phyloP scores from a whole-genome alignment of 495 filamentous ascomycete genomes.

The Podospora comata region DNA sequence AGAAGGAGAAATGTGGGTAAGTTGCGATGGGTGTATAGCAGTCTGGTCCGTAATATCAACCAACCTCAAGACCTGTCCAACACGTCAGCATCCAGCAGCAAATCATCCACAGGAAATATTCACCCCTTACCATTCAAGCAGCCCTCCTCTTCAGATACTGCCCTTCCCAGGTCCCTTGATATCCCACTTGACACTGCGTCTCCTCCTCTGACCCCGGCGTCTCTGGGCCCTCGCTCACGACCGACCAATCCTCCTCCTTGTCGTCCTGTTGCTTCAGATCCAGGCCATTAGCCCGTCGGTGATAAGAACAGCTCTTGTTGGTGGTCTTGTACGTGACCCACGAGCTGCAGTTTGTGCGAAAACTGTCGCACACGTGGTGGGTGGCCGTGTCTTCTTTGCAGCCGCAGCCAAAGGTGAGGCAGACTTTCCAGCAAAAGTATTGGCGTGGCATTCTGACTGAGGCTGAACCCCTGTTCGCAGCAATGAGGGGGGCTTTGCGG shows the following conservation, averaged over 20 bases:
- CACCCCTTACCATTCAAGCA: not conserved
- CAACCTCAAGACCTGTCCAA: not conserved
- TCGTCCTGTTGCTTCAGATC: not conserved
- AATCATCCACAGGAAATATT: not conserved
- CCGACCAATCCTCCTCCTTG: not conserved
- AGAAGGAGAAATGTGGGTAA: not conserved
- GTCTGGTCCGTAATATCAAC: not conserved
- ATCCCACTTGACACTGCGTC: not conserved
- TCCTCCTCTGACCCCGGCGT: not conserved
- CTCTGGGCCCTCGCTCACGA: not conserved
- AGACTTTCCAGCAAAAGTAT: conserved; percentile 31
- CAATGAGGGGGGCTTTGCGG: conserved; percentile 1
- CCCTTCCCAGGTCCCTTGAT: not conserved
- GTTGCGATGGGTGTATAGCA: not conserved
- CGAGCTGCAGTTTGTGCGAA: conserved; percentile 20
- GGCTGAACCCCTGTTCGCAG: not conserved
- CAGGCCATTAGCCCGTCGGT: conserved; percentile 8
- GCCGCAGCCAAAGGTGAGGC: conserved; percentile 28
- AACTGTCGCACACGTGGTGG: conserved; percentile 23
- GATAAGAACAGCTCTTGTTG: conserved; percentile 26
- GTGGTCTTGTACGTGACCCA: conserved; percentile 23
- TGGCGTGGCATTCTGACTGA: conserved; percentile 17
- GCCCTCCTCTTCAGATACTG: not conserved
- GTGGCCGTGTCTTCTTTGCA: conserved; percentile 20
- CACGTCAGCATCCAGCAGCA: not conserved